phyloP scores from a whole-genome alignment of 2,329 filamentous ascomycete species.

The Orbilia quercus region DNA sequence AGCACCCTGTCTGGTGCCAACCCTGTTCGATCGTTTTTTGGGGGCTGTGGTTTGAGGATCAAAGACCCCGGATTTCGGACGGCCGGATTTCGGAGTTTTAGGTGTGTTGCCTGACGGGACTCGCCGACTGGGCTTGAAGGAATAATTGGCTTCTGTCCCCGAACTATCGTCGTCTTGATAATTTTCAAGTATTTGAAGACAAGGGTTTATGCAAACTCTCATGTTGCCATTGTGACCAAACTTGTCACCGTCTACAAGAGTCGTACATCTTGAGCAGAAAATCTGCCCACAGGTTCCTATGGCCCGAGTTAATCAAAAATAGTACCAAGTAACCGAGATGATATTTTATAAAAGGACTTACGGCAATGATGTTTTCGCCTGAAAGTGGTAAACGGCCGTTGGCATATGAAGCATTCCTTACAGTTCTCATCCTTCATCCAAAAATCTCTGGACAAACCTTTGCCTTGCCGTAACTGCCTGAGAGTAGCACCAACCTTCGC shows the following conservation, averaged over 20 bases:
- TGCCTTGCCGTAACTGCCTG: slow-evolving; percentile 79
- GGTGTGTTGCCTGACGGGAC: slow-evolving; percentile 32
- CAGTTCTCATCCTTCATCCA: slow-evolving; percentile 99
- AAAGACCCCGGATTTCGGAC: slow-evolving; percentile 62
- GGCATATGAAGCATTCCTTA: slow-evolving; percentile 95
- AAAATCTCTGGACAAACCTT: slow-evolving; percentile 86
- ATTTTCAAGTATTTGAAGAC: slow-evolving; percentile 88
- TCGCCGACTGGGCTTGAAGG: slow-evolving; percentile 42
- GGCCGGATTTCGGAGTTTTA: slow-evolving; percentile 43
- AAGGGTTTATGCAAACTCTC: slow-evolving; percentile 85
- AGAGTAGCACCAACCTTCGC: slow-evolving; percentile 61
- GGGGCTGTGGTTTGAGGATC: slow-evolving; percentile 62
- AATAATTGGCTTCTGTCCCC: slow-evolving; percentile 48
- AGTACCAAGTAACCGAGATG: background rate
- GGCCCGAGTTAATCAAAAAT: background rate
- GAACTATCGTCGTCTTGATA: slow-evolving; percentile 66
- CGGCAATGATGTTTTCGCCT: slow-evolving; percentile 96
- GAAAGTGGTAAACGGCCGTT: slow-evolving; percentile 90
- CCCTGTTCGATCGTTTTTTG: slow-evolving; percentile 44
- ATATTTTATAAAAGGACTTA: slow-evolving; percentile 63
- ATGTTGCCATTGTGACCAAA: slow-evolving; percentile 88
- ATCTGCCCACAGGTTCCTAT: slow-evolving; percentile 85
- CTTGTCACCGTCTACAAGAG: slow-evolving; percentile 83
- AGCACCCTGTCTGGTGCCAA: slow-evolving; percentile 31
- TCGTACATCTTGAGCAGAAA: slow-evolving; percentile 95